Evolutionary conservation across 257 asterid species (phyloP).

Genomic region (Avicennia marina): DNA sequence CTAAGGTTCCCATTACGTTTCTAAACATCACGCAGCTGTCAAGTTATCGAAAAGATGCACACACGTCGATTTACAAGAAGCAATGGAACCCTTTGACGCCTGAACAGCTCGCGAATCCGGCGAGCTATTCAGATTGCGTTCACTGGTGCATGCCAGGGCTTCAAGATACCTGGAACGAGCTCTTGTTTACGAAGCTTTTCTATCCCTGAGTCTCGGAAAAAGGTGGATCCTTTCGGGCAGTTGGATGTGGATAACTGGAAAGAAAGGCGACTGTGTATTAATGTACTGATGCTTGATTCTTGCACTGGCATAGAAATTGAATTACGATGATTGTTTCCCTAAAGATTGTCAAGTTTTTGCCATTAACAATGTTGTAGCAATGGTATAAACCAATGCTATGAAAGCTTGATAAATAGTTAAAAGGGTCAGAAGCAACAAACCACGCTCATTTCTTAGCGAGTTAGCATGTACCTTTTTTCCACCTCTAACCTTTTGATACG

Average conservation of each 20-base stretch:
- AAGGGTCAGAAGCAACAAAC: too few species aligned
- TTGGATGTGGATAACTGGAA: not conserved
- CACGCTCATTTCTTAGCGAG: too few species aligned
- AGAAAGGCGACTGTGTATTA: not conserved
- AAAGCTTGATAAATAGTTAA: too few species aligned
- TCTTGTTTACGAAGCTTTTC: conserved; percentile 45
- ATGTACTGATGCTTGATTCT: not conserved
- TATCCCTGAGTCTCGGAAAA: conserved; percentile 26
- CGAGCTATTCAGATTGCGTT: conserved; percentile 54
- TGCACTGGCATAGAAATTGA: not conserved
- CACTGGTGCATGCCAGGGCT: conserved; percentile 78
- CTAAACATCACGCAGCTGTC: conserved; percentile 63
- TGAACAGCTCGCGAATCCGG: conserved; percentile 46
- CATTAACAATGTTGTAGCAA: too few species aligned
- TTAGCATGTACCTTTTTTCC: too few species aligned
- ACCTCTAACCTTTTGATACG: too few species aligned
- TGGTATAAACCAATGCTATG: too few species aligned
- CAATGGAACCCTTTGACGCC: conserved; percentile 48
- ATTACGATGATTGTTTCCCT: conserved; percentile 18
- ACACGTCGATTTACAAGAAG: conserved; percentile 61
- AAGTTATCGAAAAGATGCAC: conserved; percentile 64
- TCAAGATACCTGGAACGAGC: conserved; percentile 71
- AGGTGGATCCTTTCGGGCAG: not conserved
- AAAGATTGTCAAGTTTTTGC: too few species aligned
- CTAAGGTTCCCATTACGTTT: conserved; percentile 39